Evolutionary conservation across 208 protist species (phyloP), one percentile per base, ranked within the genome.

Genomic region (Borovskyia barvae): DNA sequence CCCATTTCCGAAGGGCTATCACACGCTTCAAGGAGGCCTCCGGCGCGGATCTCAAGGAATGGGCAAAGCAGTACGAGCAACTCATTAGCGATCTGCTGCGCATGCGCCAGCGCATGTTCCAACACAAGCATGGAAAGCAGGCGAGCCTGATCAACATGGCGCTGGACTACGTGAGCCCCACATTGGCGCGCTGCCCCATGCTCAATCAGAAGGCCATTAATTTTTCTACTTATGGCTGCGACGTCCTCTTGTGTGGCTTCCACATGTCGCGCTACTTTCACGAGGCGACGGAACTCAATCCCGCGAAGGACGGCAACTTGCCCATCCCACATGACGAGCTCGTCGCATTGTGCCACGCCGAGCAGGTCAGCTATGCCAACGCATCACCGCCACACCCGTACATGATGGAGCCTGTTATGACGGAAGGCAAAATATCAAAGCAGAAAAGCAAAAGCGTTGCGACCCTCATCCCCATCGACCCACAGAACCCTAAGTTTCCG

Each of bases 121-220:
- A 94, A 64, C 84, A 92, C 68, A 85, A 88, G 54, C 83, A 85
- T 73, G 84, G 85, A 37, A 85, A 81, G 61, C 54, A 79, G n/a
- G 62, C 82, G 0, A 35, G 70, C 0, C 50, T 75, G 19, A 71
- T 88, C 40, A 83, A 77, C 73, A 79, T 77, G 67, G 74, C 80
- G 0, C 85, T 94, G 45, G 88, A 94, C 72, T 62, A 71, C 55
- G 36, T 77, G 24, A 87, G 84, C 40, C 88, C 84, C 4, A 89
- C 82, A 12, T 66, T 94, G 5, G 67, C 84, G 17, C 68, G 68
- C 49, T 94, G 88, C 66, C 84, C 88, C 5, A 88, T 94, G 80
- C 61, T 94, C 28, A 94, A 82, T 52, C 88, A 94, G 46, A 94
- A 94, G 66, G 88, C 88, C 3, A 77, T 94, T 33, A 94, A 94